Conservation (phyloP, 2,329 filamentous ascomycete species). For the Pyricularia sp. region DNA sequence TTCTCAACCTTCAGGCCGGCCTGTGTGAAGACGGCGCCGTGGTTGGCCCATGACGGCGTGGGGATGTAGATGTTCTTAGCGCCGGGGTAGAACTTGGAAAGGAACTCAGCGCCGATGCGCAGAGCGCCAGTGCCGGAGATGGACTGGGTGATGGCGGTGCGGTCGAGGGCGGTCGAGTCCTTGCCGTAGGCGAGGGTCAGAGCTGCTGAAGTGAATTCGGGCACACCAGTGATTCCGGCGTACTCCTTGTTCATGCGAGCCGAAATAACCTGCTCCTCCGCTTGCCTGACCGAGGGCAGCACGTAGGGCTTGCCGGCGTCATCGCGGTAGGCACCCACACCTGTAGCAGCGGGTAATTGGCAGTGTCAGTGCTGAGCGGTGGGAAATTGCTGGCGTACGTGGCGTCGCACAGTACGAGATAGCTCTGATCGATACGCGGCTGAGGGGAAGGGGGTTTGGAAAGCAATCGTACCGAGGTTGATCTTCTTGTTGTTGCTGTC, state of each 20-base stretch:
- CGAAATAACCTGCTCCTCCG: slow-evolving; percentile 75
- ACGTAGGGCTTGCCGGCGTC: slow-evolving; percentile 97
- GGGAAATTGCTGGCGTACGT: background rate
- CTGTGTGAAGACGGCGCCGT: slow-evolving; percentile 91
- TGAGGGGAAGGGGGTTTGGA: background rate
- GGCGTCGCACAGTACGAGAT: background rate
- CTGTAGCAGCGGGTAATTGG: slow-evolving; percentile 24
- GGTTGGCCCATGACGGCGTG: slow-evolving; percentile 94
- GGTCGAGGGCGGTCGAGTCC: slow-evolving; percentile 62
- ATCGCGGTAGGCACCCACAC: slow-evolving; percentile 96
- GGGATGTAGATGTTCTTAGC: slow-evolving; percentile 96
- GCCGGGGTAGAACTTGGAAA: slow-evolving; percentile 73
- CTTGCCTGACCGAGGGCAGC: slow-evolving; percentile 79
- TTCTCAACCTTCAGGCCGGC: slow-evolving; percentile 81
- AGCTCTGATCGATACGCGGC: background rate
- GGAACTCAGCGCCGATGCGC: slow-evolving; percentile 86
- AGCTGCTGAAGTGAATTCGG: slow-evolving; percentile 85
- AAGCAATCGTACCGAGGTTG: slow-evolving; percentile 60
- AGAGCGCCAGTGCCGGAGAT: slow-evolving; percentile 96
- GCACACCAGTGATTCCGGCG: slow-evolving; percentile 90
- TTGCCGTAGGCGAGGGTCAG: slow-evolving; percentile 81
- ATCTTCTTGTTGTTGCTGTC: slow-evolving; percentile 91
- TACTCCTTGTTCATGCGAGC: slow-evolving; percentile 89
- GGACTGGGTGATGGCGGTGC: slow-evolving; percentile 87
- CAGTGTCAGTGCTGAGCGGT: slow-evolving; percentile 1